Conservation (phyloP, 257 asterid species). For the Nicotiana tabacum region DNA sequence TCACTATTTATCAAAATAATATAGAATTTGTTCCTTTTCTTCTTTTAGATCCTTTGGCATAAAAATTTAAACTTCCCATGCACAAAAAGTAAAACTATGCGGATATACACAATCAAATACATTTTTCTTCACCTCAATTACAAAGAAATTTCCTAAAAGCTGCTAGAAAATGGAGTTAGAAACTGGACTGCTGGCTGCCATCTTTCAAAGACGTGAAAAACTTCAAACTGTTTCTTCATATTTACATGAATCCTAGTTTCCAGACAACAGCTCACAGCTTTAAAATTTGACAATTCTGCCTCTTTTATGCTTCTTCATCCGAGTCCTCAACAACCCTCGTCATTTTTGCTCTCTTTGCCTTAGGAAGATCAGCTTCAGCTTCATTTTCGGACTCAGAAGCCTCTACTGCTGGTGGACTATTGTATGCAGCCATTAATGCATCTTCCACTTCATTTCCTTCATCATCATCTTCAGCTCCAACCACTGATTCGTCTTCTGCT, state of each 20-base stretch:
- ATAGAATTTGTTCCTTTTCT: neutral
- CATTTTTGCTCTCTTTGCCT: constrained; percentile 43
- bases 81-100: neutral
- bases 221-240: neutral
- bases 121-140: neutral
- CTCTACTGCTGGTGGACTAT: constrained; percentile 38
- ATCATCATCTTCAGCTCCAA: neutral
- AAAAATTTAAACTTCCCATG: neutral
- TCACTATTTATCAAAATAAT: neutral
- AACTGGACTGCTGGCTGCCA: neutral
- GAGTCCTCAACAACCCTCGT: constrained; percentile 48
- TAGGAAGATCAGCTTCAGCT: constrained; percentile 33
- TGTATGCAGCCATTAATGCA: neutral
- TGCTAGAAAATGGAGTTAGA: neutral
- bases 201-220: neutral
- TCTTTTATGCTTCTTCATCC: constrained; percentile 44
- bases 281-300: neutral
- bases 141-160: neutral
- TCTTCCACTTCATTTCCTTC: neutral
- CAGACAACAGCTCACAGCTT: neutral
- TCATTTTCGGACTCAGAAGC: constrained; percentile 29
- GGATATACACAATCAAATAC: neutral
- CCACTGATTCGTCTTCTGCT: neutral
- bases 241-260: neutral
- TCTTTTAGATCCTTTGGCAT: neutral